These are phyloP conservation scores for Linnemannia elongata DNA, from an alignment of 192 early-diverging fungal species.

Conservation along the genomic window DNA sequence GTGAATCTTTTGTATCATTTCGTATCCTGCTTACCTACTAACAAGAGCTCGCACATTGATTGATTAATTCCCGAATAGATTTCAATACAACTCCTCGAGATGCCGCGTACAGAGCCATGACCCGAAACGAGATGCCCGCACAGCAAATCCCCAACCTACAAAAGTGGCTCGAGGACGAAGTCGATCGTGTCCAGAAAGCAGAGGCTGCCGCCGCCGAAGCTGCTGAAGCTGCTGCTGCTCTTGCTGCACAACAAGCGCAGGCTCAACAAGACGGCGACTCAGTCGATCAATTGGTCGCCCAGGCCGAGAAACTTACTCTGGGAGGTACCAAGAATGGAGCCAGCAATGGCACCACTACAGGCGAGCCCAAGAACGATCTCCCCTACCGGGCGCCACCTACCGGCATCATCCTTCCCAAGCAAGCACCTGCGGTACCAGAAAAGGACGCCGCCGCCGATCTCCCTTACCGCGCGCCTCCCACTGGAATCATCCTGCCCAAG, in stretches of 20 bases:
- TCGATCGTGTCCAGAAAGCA: slow-evolving; percentile 32
- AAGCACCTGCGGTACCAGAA: background rate
- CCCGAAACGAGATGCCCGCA: slow-evolving; percentile 61
- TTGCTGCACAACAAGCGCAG: background rate
- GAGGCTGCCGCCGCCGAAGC: background rate
- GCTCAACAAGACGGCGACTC: background rate
- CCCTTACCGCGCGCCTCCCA: background rate
- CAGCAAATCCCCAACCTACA: slow-evolving; percentile 41
- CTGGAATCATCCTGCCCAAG: slow-evolving; percentile 1
- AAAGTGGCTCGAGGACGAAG: slow-evolving; percentile 42
- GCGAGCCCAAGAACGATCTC: slow-evolving; percentile 6
- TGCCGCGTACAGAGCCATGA: slow-evolving; percentile 68
- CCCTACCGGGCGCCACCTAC: slow-evolving; percentile 49
- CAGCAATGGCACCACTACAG: background rate
- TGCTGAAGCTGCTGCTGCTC: background rate
- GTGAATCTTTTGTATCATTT: slow-evolving; percentile 9
- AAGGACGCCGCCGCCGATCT: background rate
- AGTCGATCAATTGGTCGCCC: slow-evolving; percentile 17
- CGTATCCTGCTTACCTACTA: background rate
- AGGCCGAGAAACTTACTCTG: slow-evolving; percentile 25
- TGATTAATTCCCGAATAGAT: slow-evolving; percentile 54
- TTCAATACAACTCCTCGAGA: slow-evolving; percentile 74
- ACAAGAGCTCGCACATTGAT: background rate
- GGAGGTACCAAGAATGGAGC: background rate
- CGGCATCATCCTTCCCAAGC: slow-evolving; percentile 38